phyloP scores from a whole-genome alignment of 495 filamentous ascomycete species.

The Podospora sp. region DNA sequence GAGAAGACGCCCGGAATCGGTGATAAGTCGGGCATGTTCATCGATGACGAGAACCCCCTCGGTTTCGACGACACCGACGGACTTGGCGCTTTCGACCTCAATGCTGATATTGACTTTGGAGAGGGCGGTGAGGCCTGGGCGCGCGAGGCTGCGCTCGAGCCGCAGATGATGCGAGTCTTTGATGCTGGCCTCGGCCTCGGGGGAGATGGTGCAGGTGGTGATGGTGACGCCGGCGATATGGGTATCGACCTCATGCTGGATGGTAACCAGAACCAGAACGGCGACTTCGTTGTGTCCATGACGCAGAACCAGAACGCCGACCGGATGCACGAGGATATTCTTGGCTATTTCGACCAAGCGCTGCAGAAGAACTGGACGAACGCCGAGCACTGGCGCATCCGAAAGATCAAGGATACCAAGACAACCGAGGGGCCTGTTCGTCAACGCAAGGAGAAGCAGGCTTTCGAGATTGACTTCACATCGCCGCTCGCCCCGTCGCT shows the following conservation, averaged over 20 bases:
- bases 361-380: slow-evolving; percentile 98
- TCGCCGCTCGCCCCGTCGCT: slow-evolving; percentile 68
- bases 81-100: slow-evolving; percentile 75
- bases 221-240: slow-evolving; percentile 57
- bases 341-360: slow-evolving; percentile 96
- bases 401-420: slow-evolving; percentile 85
- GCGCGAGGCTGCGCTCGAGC: slow-evolving; percentile 64
- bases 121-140: slow-evolving; percentile 78
- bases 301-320: slow-evolving; percentile 61
- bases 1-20: slow-evolving; percentile 55
- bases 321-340: slow-evolving; percentile 82
- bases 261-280: slow-evolving; percentile 48
- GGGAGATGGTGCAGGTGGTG: slow-evolving; percentile 51
- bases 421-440: slow-evolving; percentile 50
- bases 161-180: slow-evolving; percentile 63
- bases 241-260: slow-evolving; percentile 58
- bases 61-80: slow-evolving; percentile 86
- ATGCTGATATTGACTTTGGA: slow-evolving; percentile 67
- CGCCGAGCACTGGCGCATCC: slow-evolving; percentile 97
- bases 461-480: slow-evolving; percentile 90
- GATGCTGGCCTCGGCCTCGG: slow-evolving; percentile 53
- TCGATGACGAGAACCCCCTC: slow-evolving; percentile 74
- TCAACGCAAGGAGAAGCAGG: slow-evolving; percentile 89
- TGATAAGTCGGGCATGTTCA: slow-evolving; percentile 77
- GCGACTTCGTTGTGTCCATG: slow-evolving; percentile 73